Evolutionary conservation across 1,139 yeast species (phyloP).

Genomic region (Diutina neorugosa): DNA sequence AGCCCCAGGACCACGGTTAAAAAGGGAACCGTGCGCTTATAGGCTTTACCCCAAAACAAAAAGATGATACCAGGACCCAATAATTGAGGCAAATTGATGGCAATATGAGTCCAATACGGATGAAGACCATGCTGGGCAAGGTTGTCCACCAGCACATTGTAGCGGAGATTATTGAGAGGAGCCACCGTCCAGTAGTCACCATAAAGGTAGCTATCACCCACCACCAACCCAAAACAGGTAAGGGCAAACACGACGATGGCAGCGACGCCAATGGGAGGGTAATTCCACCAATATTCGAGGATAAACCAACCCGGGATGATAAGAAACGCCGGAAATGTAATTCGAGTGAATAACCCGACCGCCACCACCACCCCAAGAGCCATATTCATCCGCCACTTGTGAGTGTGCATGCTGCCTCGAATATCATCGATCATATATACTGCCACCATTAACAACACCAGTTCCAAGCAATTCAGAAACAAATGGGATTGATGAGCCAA

Average conservation of each 20-base stretch:
- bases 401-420: constrained; percentile 6
- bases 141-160: constrained; percentile 51
- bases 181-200: constrained; percentile 35
- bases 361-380: constrained; percentile 43
- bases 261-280: constrained; percentile 12
- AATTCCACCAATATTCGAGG: constrained; percentile 23
- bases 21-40: constrained; percentile 38
- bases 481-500: constrained; percentile 78
- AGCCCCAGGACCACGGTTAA: constrained; percentile 55
- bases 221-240: constrained; percentile 28
- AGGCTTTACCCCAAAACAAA: constrained; percentile 22
- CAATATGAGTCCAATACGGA: constrained; percentile 58
- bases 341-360: constrained; percentile 71
- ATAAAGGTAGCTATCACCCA: constrained; percentile 28
- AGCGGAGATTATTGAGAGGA: constrained; percentile 65
- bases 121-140: constrained; percentile 76
- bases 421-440: constrained; percentile 40
- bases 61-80: constrained; percentile 64
- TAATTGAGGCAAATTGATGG: constrained; percentile 67
- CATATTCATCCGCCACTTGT: constrained; percentile 7
- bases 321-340: constrained; percentile 72
- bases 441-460: constrained; percentile 47
- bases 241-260: constrained; percentile 18
- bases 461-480: constrained; percentile 80
- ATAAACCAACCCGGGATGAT: constrained; percentile 42